Evolutionary conservation across 2,329 filamentous ascomycete genomes (phyloP), one percentile per base, ranked within the genome.

Genomic region (Fusarium mangiferae): DNA sequence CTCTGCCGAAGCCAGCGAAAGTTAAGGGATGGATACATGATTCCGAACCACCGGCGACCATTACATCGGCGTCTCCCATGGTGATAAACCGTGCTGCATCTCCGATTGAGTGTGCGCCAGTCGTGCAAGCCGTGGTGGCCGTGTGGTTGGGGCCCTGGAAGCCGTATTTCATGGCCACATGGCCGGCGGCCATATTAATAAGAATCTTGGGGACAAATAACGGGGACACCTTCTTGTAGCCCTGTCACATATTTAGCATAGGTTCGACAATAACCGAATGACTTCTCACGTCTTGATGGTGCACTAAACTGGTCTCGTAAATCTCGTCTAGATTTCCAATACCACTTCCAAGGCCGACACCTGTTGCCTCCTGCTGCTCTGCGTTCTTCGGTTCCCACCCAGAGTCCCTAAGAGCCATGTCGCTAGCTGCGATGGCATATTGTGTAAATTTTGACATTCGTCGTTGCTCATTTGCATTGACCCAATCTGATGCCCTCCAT

Each of bases 11-110:
- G 12, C 96, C 96, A 12, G 95, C 94, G 75, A 98, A 93, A 4
- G 96, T 94, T 48, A 99, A 87, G 15, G 96, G 96, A 80, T 99
- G 96, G 63, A 99, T 96, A 81, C 96, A 99, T 1, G 96, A 95
- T 83, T 99, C 96, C 14, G 96, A 91, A 35, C 96, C 96, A 46
- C 96, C 96, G n/a, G 96, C 95, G 14, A 99, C 84, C 95, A 99
- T 98, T 62, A 98, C 92, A 81, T 98, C 89, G 51, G 96, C 96
- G 80, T 98, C 96, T 12, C 95, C 95, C 79, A 91, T 92, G n/a
- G 92, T 90, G 70, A 99, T 96, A 80, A 98, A 94, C 24, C 96
- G 91, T n/a, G 93, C 92, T 11, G 96, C 96, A 81, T 99, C 96
- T 24, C 96, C 96, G 56, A 99, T 92, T 4, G 95, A 95, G 84